Conservation (phyloP, 305 asterid genomes). For the Rubia peregrina region DNA sequence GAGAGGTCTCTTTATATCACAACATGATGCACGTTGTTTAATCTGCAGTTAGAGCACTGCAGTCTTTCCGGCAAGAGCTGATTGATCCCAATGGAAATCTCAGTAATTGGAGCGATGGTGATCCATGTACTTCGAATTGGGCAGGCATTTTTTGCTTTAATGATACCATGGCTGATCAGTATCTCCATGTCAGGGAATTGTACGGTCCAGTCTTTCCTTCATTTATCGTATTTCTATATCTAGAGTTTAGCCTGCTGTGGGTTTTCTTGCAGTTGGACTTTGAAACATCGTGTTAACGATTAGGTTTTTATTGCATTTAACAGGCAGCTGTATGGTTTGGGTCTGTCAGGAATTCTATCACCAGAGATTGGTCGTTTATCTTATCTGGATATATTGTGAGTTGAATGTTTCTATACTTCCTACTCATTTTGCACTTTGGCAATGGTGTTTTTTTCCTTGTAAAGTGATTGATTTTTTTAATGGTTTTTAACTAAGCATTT, state of each 20-base stretch:
- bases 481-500: slow-evolving; percentile 8
- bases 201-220: slow-evolving; percentile 32
- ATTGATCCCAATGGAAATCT: slow-evolving; percentile 45
- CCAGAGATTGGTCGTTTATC: slow-evolving; percentile 69
- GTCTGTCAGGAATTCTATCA: slow-evolving; percentile 66
- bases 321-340: slow-evolving; percentile 51
- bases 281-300: neutral
- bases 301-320: slow-evolving; percentile 11
- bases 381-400: slow-evolving; percentile 63
- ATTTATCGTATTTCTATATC: neutral
- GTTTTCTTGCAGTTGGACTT: neutral
- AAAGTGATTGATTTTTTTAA: neutral
- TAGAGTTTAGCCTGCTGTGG: neutral
- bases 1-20: neutral
- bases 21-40: slow-evolving; percentile 13
- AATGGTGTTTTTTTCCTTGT: slow-evolving; percentile 1
- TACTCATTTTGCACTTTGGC: neutral
- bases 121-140: slow-evolving; percentile 73
- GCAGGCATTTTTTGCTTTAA: slow-evolving; percentile 66
- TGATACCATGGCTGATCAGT: slow-evolving; percentile 38
- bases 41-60: slow-evolving; percentile 61
- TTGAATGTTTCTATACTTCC: slow-evolving; percentile 6
- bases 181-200: slow-evolving; percentile 66
- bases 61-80: slow-evolving; percentile 42
- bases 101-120: slow-evolving; percentile 59